Evolutionary conservation across 2,329 filamentous ascomycete genomes (phyloP), one percentile per base, ranked within the genome.

Genomic region (Trichoderma sp.): DNA sequence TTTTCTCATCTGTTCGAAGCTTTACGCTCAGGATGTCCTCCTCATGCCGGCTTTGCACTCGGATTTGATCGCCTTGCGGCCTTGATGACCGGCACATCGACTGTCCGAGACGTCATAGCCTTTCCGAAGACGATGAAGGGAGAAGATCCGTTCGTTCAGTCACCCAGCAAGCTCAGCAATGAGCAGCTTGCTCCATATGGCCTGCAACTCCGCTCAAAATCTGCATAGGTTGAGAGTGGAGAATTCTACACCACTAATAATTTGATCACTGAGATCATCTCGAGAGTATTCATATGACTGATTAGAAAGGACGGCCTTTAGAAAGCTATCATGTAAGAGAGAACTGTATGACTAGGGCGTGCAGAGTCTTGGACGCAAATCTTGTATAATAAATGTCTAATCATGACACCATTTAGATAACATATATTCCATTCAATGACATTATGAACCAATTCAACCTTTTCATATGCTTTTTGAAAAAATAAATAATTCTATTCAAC

Each of bases 81-180:
- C 0, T 84, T 97, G 1, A 88, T 99, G 85, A 88, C 92, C 26
- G 92, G 91, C 1, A 91, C 88, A 36, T 86, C 92, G 12, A 94
- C 92, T 1, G 92, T 99, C 3, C 86, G 93, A 73, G 95, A 99
- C 83, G 95, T 99, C 2, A 98, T 99, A 81, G 95, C 95, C 0
- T 99, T 99, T 78, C 97, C 96, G 0, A 99, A 99, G 85, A 95
- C 90, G 73, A 94, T 94, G 73, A 94, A 91, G 79, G 95, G 96
- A 0, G 93, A 97, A 78, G 96, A 99, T 82, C 82, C 90, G 71
- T 88, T 97, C 81, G 93, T 97, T 3, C 90, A 89, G 76, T 93
- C 93, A 74, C 96, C 96, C 0, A 90, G 90, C 65, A 81, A 80
- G 74, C 85, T 97, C 74, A 92, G 87, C 0, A 82, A 88, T 72